Percentiles rank a stretch among this genome's conserved stretches.
Evolutionary conservation across 495 filamentous ascomycete genomes (phyloP).

Genomic region (Penicillium manginii): DNA sequence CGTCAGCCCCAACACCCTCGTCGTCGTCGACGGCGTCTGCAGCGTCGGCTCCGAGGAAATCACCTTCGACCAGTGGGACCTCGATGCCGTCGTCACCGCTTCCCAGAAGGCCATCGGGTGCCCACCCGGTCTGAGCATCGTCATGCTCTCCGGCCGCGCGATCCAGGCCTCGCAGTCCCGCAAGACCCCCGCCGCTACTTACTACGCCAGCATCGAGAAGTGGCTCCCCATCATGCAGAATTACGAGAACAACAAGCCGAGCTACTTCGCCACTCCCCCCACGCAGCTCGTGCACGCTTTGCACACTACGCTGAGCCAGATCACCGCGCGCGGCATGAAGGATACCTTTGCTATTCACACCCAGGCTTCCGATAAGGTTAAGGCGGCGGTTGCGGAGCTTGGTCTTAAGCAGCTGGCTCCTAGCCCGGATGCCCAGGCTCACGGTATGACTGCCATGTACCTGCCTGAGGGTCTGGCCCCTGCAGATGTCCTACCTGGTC

Average conservation of each 20-base stretch:
- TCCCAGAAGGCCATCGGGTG: constrained; percentile 96
- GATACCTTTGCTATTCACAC: constrained; percentile 82
- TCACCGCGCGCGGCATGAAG: constrained; percentile 73
- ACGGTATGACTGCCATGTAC: constrained; percentile 97
- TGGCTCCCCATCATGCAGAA: constrained; percentile 99
- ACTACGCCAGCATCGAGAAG: constrained; percentile 95
- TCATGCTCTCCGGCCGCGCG: constrained; percentile 90
- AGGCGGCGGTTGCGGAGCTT: constrained; percentile 74
- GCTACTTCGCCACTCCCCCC: constrained; percentile 95
- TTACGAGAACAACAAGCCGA: constrained; percentile 95
- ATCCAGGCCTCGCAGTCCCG: constrained; percentile 78
- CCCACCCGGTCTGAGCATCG: constrained; percentile 89
- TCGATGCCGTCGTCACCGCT: constrained; percentile 92
- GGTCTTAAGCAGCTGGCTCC: constrained; percentile 85
- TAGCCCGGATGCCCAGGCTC: constrained; percentile 87
- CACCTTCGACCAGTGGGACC: constrained; percentile 88
- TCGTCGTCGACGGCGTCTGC: constrained; percentile 95
- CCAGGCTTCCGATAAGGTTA: constrained; percentile 76
- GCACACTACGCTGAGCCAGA: constrained; percentile 89
- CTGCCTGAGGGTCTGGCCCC: constrained; percentile 81
- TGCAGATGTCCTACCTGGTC: constrained; percentile 79
- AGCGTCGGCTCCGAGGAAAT: constrained; percentile 96
- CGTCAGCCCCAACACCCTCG: constrained; percentile 85
- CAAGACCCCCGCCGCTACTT: constrained; percentile 77
- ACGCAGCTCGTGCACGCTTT: constrained; percentile 94